Conservation (phyloP, 2,329 filamentous ascomycete species). For the Fusarium nisikadoi region DNA sequence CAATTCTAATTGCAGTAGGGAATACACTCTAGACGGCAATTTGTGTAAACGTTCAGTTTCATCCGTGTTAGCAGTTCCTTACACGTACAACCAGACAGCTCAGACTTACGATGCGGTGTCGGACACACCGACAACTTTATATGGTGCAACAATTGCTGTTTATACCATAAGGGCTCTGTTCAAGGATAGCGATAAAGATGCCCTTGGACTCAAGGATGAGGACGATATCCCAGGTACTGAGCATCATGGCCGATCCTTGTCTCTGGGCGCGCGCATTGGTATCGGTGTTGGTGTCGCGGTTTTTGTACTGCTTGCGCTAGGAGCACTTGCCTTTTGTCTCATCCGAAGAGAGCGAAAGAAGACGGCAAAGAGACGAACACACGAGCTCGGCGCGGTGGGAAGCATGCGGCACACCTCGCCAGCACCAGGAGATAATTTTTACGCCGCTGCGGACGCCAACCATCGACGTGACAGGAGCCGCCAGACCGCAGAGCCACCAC, state of each 20-base stretch:
- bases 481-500: slow-evolving; percentile 44
- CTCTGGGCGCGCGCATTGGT: slow-evolving; percentile 48
- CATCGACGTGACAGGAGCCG: slow-evolving; percentile 24
- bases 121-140: slow-evolving; percentile 52
- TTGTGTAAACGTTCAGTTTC: slow-evolving; percentile 51
- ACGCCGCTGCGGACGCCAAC: slow-evolving; percentile 25
- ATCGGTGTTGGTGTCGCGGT: slow-evolving; percentile 49
- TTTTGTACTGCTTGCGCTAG: slow-evolving; percentile 47
- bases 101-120: slow-evolving; percentile 49
- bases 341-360: slow-evolving; percentile 39
- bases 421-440: slow-evolving; percentile 26
- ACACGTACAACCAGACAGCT: slow-evolving; percentile 50
- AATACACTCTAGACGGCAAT: slow-evolving; percentile 49
- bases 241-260: slow-evolving; percentile 31
- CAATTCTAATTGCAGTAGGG: slow-evolving; percentile 43
- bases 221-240: slow-evolving; percentile 43
- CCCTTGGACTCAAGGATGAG: slow-evolving; percentile 49
- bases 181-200: slow-evolving; percentile 49
- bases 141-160: slow-evolving; percentile 52
- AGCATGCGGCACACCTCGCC: slow-evolving; percentile 23
- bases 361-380: slow-evolving; percentile 32
- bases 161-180: slow-evolving; percentile 53
- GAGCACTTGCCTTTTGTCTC: slow-evolving; percentile 40
- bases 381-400: slow-evolving; percentile 41
- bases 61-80: slow-evolving; percentile 51